Base-by-base conservation (phyloP, 768 basidiomycete species). In the Xerocomellus chrysenteron region DNA sequence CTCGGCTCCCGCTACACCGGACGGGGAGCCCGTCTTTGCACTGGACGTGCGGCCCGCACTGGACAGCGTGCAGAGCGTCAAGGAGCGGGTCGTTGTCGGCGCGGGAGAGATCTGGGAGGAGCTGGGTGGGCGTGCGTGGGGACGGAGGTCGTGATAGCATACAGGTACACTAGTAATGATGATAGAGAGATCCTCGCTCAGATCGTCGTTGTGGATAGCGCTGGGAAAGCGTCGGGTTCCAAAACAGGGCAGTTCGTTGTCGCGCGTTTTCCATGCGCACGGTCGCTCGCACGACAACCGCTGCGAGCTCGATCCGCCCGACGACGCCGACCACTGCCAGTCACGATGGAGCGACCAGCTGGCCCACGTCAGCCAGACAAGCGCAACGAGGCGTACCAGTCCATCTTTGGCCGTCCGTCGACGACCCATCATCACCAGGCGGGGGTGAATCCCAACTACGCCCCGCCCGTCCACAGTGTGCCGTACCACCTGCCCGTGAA, bases 41-140 rank as follows among this genome's bases (percentile, higher is more conserved):
- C 80, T 99, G 28, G 97, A 99, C 69, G 96, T 98, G 11, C 85
- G 96, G 16, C 96, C 97, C 1, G 97, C 97, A 0, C 74, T 99
- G 51, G 97, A 98, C 74, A 90, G 80, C 65, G 77, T 93, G 33
- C 81, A 80, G 21, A 92, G 92, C 65, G 64, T 94, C 50, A 86
- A 82, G 68, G 82, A 89, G 65, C 79, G 94, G 44, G 82, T 96
- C 49, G 70, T 77, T 1, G 84, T 81, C 24, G 87, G 88, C 1
- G 84, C 88, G 21, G 80, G 84, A 62, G 87, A 89, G 19, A 80
- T 78, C 10, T 92, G 90, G 90, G 55, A 68, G n/a, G 65, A 69
- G 19, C 66, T 78, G 45, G 24, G 73, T 12, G 64, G 50, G 59
- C 72, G 64, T 28, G 71, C 60, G 4, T 71, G 70, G 69, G 69